Evolutionary conservation across 345 rosid genomes (phyloP).

Genomic region (Aurinia saxatilis): DNA sequence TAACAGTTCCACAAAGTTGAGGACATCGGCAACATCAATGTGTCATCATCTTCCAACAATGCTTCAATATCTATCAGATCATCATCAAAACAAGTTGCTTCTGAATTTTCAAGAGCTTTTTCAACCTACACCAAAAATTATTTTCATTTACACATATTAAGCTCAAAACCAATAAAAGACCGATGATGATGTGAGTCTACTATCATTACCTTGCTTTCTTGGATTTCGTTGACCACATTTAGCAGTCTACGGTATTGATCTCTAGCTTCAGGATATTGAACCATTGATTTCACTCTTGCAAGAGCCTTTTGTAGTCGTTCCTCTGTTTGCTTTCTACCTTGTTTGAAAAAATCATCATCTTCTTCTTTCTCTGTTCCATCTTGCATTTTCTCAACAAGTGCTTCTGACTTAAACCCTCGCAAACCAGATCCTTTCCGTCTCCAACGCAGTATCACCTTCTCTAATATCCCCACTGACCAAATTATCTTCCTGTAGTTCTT

Average conservation of each 20-base stretch:
- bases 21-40: slow-evolving; percentile 36
- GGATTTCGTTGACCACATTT: slow-evolving; percentile 69
- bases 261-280: slow-evolving; percentile 80
- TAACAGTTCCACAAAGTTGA: slow-evolving; percentile 22
- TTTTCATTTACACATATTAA: neutral
- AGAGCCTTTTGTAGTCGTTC: slow-evolving; percentile 75
- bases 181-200: neutral
- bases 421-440: slow-evolving; percentile 83
- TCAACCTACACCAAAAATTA: slow-evolving; percentile 26
- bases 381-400: slow-evolving; percentile 37
- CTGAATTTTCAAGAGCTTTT: slow-evolving; percentile 28
- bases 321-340: slow-evolving; percentile 87
- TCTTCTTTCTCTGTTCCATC: slow-evolving; percentile 49
- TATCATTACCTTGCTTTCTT: slow-evolving; percentile 60
- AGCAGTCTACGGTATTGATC: slow-evolving; percentile 77
- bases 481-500: slow-evolving; percentile 64
- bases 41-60: slow-evolving; percentile 40
- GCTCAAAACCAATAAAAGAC: neutral
- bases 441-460: slow-evolving; percentile 93
- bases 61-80: slow-evolving; percentile 50
- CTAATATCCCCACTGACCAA: slow-evolving; percentile 94
- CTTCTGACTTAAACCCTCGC: slow-evolving; percentile 75
- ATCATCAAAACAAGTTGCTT: slow-evolving; percentile 39
- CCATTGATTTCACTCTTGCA: slow-evolving; percentile 90
- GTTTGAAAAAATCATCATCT: slow-evolving; percentile 72